These are phyloP conservation scores for Onygenales sp. DNA, from an alignment of 2,329 filamentous ascomycete species.

Conservation along the genomic window DNA sequence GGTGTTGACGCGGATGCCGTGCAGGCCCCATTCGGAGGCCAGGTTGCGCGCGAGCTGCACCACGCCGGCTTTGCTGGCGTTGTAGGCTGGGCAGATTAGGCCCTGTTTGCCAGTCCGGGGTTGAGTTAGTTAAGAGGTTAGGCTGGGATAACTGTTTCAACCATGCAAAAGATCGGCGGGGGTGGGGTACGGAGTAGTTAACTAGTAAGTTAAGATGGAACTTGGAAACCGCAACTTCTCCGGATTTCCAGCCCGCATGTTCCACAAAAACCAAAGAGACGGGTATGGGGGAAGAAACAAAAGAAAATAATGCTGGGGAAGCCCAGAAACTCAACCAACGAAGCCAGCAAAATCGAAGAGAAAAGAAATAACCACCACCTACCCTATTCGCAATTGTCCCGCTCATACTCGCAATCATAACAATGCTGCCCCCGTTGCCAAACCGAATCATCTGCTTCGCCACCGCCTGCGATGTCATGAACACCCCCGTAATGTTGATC, in stretches of 20 bases:
- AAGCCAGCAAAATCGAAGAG: neutral
- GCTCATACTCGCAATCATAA: constrained; percentile 55
- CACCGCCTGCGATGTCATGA: constrained; percentile 55
- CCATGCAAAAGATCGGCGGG: no score
- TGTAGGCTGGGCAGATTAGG: constrained; percentile 40
- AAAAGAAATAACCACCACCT: constrained; percentile 11
- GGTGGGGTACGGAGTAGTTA: no score
- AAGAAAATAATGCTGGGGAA: neutral
- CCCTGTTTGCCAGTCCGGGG: constrained; percentile 21
- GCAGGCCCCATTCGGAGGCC: constrained; percentile 39
- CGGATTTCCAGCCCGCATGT: no score
- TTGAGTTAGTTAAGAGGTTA: neutral
- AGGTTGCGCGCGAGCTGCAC: constrained; percentile 38
- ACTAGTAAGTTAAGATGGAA: no score
- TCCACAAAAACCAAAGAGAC: no score
- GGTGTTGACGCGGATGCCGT: constrained; percentile 41
- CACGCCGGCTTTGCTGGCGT: constrained; percentile 40
- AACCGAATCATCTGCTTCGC: constrained; percentile 43
- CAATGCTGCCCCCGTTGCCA: constrained; percentile 50
- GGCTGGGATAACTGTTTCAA: no score
- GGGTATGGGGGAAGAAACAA: neutral
- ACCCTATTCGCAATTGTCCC: constrained; percentile 49
- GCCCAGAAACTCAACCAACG: neutral
- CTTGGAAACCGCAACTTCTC: no score
- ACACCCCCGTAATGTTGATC: constrained; percentile 51